Percentiles rank a stretch among this genome's conserved stretches.
Evolutionary conservation across 805 yeast species (phyloP).

Genomic region (Myxozyma sirexii): DNA sequence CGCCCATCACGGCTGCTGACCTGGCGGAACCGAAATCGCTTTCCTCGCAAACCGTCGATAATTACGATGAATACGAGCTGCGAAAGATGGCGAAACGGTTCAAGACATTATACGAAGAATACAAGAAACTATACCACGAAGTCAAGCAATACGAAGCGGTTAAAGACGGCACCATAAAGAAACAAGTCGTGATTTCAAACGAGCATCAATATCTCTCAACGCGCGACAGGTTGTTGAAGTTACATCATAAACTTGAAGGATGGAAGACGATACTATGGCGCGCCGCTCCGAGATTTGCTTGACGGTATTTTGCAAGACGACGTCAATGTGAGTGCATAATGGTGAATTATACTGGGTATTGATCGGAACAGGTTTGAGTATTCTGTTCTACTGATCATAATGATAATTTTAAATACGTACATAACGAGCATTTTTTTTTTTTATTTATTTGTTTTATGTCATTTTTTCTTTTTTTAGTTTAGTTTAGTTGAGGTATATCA

Average conservation of each 20-base stretch:
- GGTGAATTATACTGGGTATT: background rate
- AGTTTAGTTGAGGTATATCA: too few species aligned
- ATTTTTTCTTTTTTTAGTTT: background rate
- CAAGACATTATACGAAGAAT: conserved; percentile 24
- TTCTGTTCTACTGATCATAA: background rate
- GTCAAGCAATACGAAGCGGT: conserved; percentile 22
- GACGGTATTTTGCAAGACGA: background rate
- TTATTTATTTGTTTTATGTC: background rate
- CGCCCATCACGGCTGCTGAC: conserved; percentile 28
- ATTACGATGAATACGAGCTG: conserved; percentile 21
- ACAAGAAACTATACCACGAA: conserved; percentile 17
- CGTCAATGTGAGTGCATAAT: background rate
- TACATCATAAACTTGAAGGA: conserved; percentile 27
- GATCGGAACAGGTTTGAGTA: background rate
- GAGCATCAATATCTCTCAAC: conserved; percentile 18
- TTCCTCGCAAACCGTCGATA: background rate
- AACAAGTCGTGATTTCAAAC: conserved; percentile 2
- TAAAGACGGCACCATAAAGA: conserved; percentile 2
- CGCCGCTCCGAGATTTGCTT: conserved; percentile 25
- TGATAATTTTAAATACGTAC: background rate
- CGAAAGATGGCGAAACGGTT: conserved; percentile 27
- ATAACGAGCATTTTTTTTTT: background rate
- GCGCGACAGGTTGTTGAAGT: conserved; percentile 20
- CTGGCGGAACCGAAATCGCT: conserved; percentile 9
- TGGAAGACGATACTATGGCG: conserved; percentile 30